Percentiles rank a stretch among this genome's conserved stretches.
These are phyloP conservation scores for Rhynchosporium graminicola DNA, from an alignment of 2,329 filamentous ascomycete genomes.

Conservation along the genomic window DNA sequence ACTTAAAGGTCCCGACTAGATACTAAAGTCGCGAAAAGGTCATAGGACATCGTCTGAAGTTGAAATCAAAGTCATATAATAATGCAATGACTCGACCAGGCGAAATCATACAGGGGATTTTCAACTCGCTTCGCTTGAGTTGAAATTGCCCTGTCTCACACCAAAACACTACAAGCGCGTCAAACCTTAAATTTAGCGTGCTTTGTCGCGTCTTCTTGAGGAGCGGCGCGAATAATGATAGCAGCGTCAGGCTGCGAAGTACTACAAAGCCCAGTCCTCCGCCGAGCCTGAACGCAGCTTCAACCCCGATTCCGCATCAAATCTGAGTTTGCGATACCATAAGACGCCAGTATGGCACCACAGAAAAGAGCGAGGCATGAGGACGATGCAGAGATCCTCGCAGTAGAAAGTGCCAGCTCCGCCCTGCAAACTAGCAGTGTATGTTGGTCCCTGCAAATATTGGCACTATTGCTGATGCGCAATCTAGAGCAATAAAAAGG, in stretches of 20 bases:
- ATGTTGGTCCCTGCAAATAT: slow-evolving; percentile 9
- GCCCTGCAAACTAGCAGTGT: slow-evolving; percentile 40
- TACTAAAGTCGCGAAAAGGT: no score
- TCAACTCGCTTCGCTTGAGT: not conserved
- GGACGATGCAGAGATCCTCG: slow-evolving; percentile 40
- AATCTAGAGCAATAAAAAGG: slow-evolving; percentile 45
- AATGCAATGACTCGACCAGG: no score
- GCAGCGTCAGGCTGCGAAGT: not conserved
- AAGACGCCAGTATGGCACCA: slow-evolving; percentile 43
- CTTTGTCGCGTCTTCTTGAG: slow-evolving; percentile 10
- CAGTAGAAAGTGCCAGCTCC: slow-evolving; percentile 37
- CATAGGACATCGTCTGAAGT: no score
- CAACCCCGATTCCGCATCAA: not conserved
- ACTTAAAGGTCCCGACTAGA: no score
- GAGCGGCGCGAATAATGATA: not conserved
- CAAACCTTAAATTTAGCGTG: slow-evolving; percentile 16
- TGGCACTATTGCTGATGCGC: not conserved
- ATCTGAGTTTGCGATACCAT: not conserved
- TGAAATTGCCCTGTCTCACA: not conserved
- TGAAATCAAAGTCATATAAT: no score
- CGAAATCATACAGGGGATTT: no score
- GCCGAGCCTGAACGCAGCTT: slow-evolving; percentile 2
- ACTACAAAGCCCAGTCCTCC: not conserved
- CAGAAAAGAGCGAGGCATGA: slow-evolving; percentile 45
- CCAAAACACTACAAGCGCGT: slow-evolving; percentile 6